Conservation (phyloP, 2,329 filamentous ascomycete species). For the Cytospora paraplurivora region DNA sequence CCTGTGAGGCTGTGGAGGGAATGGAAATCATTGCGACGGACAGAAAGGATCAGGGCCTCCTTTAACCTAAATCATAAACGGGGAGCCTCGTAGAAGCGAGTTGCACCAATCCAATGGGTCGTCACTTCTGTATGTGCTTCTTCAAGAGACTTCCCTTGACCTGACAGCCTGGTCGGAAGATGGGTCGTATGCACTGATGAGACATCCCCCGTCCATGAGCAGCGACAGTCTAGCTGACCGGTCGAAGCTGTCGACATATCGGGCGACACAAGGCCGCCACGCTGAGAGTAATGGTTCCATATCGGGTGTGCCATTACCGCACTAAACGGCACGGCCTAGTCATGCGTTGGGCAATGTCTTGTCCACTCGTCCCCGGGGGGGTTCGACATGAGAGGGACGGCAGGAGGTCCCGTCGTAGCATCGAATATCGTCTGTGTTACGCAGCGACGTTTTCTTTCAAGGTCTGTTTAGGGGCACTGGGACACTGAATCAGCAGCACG, state of each 20-base stretch:
- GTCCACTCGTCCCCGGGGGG: background rate
- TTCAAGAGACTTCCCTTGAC: background rate
- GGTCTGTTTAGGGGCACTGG: background rate
- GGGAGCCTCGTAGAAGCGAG: background rate
- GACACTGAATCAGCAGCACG: background rate
- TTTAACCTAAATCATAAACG: background rate
- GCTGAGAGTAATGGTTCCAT: background rate
- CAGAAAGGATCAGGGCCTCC: background rate
- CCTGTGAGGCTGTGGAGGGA: background rate
- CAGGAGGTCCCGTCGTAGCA: background rate
- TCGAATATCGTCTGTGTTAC: background rate
- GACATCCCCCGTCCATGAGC: background rate
- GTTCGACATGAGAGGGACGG: background rate
- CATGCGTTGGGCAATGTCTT: background rate
- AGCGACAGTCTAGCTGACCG: background rate
- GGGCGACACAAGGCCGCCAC: conserved; percentile 4
- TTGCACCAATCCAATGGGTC: background rate
- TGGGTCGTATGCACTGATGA: conserved; percentile 1
- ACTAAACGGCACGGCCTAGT: background rate
- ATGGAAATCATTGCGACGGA: background rate
- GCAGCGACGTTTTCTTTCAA: background rate
- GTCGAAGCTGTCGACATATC: background rate
- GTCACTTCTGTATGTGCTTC: background rate
- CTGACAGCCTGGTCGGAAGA: background rate
- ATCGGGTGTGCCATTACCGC: background rate